Percentiles rank a stretch among this genome's conserved stretches.
Conservation (phyloP, 2,329 filamentous ascomycete genomes). For the Pseudocercospora macadamiae region DNA sequence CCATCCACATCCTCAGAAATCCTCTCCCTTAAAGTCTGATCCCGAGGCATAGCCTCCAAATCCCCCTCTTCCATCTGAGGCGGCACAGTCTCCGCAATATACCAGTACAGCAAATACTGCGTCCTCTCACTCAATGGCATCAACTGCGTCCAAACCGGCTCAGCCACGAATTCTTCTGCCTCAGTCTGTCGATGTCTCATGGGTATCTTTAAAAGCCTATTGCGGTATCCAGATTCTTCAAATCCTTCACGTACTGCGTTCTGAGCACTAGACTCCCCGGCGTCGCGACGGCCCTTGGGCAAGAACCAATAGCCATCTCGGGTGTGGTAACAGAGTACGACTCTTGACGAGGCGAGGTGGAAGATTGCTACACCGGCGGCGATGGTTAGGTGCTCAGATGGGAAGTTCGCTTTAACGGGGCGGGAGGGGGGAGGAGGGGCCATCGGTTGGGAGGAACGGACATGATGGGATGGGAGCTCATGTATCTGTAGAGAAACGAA, state of each 20-base stretch:
- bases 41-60: neutral
- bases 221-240: conserved; percentile 56
- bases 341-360: conserved; percentile 49
- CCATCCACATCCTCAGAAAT: conserved; percentile 39
- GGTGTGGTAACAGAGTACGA: conserved; percentile 53
- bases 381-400: conserved; percentile 34
- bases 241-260: conserved; percentile 55
- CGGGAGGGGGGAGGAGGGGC: conserved; percentile 18
- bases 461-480: too few species aligned
- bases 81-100: conserved; percentile 51
- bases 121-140: conserved; percentile 40
- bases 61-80: conserved; percentile 30
- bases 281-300: conserved; percentile 54
- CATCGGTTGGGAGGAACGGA: too few species aligned
- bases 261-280: conserved; percentile 46
- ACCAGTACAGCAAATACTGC: conserved; percentile 53
- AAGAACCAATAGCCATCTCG: conserved; percentile 50
- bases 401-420: conserved; percentile 32
- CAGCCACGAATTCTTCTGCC: conserved; percentile 42
- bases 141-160: conserved; percentile 52
- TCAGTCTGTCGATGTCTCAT: conserved; percentile 44
- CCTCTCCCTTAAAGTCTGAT: conserved; percentile 43
- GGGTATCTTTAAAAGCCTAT: conserved; percentile 52
- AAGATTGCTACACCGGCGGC: conserved; percentile 55
- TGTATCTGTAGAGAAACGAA: too few species aligned